Evolutionary conservation across 2,329 filamentous ascomycete genomes (phyloP), one percentile per base, ranked within the genome.

Genomic region (Cercospora canescens): DNA sequence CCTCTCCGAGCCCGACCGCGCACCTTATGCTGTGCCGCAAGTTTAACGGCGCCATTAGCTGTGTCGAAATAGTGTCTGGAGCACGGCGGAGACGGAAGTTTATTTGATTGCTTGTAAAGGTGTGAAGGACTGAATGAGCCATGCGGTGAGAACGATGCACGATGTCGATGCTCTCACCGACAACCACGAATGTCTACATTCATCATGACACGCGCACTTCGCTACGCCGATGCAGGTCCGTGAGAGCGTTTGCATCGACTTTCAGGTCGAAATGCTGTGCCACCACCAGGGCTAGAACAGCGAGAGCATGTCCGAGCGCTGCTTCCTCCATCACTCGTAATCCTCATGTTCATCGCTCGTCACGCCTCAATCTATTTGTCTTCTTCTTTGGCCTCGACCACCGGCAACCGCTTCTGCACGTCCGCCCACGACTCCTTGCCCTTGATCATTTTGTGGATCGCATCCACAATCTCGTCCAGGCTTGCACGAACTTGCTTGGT

Each of bases 401-500:
- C 88, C 30, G 94, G 94, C 73, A 98, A 83, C 76, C 93, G 89
- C 69, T 86, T 85, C 79, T 90, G 85, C 39, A 97, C 84, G 75
- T 96, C 89, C 69, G 84, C 82, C 88, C 89, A 91, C 35, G 82
- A 84, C 81, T 89, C 87, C 65, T 85, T 86, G 55, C 88, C 88
- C 64, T 87, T 85, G 50, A 87, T 84, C 70, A 90, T 80, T 62
- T 81, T 84, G 79, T 86, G 87, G 73, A 95, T 86, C 30, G 93
- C 92, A 64, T 87, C 85, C 66, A 95, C 81, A 66, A 98, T 93
- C 77, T 90, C 90, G 45, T 91, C 90, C 77, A 95, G 87, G 69
- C 88, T 89, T 11, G 91, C 92, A 67, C 95, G 90, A 65, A 98
- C 93, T 82, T 98, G 94, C 78, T 89, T 91, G 62, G 92, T 97